Evolutionary conservation across 345 rosid genomes (phyloP).

Genomic region (Aquilaria yunnanensis): DNA sequence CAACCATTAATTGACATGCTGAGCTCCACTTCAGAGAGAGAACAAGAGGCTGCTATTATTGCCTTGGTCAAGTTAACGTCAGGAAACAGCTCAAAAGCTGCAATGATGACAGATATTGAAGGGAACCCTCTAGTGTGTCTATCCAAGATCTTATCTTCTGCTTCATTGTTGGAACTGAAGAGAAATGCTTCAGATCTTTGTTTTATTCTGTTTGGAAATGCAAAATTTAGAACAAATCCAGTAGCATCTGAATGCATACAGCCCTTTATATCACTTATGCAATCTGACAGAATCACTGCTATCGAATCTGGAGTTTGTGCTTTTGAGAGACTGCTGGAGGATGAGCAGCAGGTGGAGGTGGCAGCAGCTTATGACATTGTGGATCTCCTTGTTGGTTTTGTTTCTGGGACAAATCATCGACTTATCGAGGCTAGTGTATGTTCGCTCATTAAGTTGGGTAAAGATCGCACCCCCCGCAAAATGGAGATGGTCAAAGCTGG

Average conservation of each 20-base stretch:
- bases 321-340: constrained; percentile 62
- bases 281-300: constrained; percentile 37
- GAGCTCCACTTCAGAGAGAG: constrained; percentile 58
- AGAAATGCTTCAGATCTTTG: constrained; percentile 68
- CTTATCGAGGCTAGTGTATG: constrained; percentile 69
- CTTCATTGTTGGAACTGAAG: constrained; percentile 66
- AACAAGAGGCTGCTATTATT: constrained; percentile 69
- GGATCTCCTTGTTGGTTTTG: constrained; percentile 61
- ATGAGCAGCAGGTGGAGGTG: constrained; percentile 60
- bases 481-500: constrained; percentile 88
- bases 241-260: constrained; percentile 54
- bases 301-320: constrained; percentile 72
- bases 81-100: constrained; percentile 43
- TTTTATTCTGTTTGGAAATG: constrained; percentile 49
- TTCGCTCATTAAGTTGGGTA: constrained; percentile 77
- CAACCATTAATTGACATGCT: constrained; percentile 89
- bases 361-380: constrained; percentile 49
- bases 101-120: constrained; percentile 45
- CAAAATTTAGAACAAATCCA: constrained; percentile 46
- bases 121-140: constrained; percentile 60
- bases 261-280: constrained; percentile 57
- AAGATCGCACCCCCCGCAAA: constrained; percentile 69
- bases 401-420: constrained; percentile 53
- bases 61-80: constrained; percentile 68
- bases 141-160: constrained; percentile 49